Conservation (phyloP, 495 filamentous ascomycete genomes). For the Annulohypoxylon stygium region DNA sequence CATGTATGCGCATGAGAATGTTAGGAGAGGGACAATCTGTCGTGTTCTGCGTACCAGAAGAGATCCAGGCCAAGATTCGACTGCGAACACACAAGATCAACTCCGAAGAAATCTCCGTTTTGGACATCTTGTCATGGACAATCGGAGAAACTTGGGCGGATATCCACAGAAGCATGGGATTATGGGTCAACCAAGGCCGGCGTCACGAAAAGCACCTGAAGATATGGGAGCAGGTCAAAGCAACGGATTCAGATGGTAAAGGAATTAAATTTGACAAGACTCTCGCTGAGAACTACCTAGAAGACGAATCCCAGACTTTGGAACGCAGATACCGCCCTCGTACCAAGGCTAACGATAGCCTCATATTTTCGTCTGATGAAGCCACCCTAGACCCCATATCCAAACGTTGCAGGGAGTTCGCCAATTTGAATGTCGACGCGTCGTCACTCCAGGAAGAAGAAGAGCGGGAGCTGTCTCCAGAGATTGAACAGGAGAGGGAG, state of each 20-base stretch:
- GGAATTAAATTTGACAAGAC: conserved; percentile 31
- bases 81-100: not conserved
- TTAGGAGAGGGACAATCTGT: conserved; percentile 73
- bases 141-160: conserved; percentile 69
- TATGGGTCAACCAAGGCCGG: conserved; percentile 72
- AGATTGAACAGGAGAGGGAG: conserved; percentile 71
- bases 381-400: conserved; percentile 49
- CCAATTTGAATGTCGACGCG: conserved; percentile 48
- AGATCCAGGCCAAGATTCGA: conserved; percentile 63
- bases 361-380: not conserved
- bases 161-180: conserved; percentile 60
- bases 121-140: conserved; percentile 70
- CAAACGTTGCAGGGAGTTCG: conserved; percentile 61
- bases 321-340: conserved; percentile 39
- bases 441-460: conserved; percentile 74
- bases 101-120: conserved; percentile 48
- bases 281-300: conserved; percentile 61
- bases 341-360: conserved; percentile 8
- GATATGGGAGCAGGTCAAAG: conserved; percentile 44
- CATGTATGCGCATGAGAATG: conserved; percentile 76
- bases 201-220: conserved; percentile 57
- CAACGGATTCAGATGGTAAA: conserved; percentile 3
- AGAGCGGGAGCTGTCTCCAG: conserved; percentile 75
- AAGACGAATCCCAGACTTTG: conserved; percentile 48
- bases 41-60: conserved; percentile 66